Conservation (phyloP, 345 rosid species). For the Sonneratia alba region DNA sequence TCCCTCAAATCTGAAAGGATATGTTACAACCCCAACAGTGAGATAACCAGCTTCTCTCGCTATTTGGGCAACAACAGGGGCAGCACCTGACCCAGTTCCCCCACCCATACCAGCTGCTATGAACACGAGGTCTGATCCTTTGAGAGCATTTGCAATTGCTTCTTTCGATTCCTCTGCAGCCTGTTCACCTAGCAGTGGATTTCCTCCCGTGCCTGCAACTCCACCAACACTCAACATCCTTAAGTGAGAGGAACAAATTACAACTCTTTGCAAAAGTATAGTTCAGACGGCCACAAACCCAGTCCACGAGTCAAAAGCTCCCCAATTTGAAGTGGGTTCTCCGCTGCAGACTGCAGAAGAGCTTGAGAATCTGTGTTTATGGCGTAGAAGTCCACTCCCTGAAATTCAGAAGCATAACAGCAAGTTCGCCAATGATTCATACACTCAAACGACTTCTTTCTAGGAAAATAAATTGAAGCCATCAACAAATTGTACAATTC, state of each 20-base stretch:
- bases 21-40: slow-evolving; percentile 97
- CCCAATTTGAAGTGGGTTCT: slow-evolving; percentile 85
- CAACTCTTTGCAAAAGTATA: not conserved
- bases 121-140: slow-evolving; percentile 98
- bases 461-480: not conserved
- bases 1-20: slow-evolving; percentile 98
- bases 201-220: slow-evolving; percentile 84
- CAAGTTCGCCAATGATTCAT: slow-evolving; percentile 3
- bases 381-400: slow-evolving; percentile 93
- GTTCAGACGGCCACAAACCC: slow-evolving; percentile 34
- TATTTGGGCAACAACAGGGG: slow-evolving; percentile 93
- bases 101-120: slow-evolving; percentile 99
- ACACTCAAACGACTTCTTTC: not conserved
- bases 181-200: slow-evolving; percentile 91
- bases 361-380: slow-evolving; percentile 96
- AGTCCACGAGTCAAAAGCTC: slow-evolving; percentile 95
- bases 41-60: slow-evolving; percentile 86
- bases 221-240: slow-evolving; percentile 10
- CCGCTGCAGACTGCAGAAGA: slow-evolving; percentile 69
- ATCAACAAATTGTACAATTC: not conserved
- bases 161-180: slow-evolving; percentile 99
- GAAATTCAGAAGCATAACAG: slow-evolving; percentile 11
- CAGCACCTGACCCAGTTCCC: slow-evolving; percentile 99
- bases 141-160: slow-evolving; percentile 76
- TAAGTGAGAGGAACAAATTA: slow-evolving; percentile 3